Evolutionary conservation across 257 asterid genomes (phyloP).

Genomic region (Henckelia pumila): DNA sequence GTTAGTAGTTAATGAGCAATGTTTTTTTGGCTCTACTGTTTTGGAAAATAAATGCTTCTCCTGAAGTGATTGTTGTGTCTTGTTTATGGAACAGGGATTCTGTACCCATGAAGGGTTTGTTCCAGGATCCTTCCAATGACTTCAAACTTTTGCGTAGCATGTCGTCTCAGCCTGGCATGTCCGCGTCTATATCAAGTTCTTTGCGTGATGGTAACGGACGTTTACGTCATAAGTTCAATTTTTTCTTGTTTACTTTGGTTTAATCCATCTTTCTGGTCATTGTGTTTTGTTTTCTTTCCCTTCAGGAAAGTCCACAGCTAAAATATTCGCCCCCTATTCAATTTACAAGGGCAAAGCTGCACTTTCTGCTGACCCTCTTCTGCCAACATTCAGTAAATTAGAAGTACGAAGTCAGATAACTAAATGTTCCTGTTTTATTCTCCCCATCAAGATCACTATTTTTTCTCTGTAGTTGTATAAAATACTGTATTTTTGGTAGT

Average conservation of each 20-base stretch:
- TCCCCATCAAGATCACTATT: neutral
- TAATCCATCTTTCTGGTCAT: conserved; percentile 16
- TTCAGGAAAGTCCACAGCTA: conserved; percentile 34
- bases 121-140: conserved; percentile 24
- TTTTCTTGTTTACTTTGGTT: neutral
- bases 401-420: conserved; percentile 42
- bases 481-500: conserved; percentile 32
- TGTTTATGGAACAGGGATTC: conserved; percentile 30
- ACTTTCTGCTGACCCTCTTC: conserved; percentile 63
- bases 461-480: conserved; percentile 7
- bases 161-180: conserved; percentile 31
- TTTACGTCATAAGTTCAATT: neutral
- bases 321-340: conserved; percentile 65
- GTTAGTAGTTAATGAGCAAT: conserved; percentile 1
- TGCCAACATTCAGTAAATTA: conserved; percentile 60
- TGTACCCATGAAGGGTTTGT: conserved; percentile 16
- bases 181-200: conserved; percentile 33
- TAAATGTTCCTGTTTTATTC: neutral
- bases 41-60: neutral
- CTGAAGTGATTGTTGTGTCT: conserved; percentile 12
- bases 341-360: conserved; percentile 92
- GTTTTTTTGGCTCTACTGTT: conserved; percentile 16
- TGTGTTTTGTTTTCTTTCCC: conserved; percentile 10
- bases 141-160: conserved; percentile 33
- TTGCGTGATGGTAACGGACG: conserved; percentile 39